phyloP scores from a whole-genome alignment of 73 alveolate genomes.

The Blepharisma japonicum region DNA sequence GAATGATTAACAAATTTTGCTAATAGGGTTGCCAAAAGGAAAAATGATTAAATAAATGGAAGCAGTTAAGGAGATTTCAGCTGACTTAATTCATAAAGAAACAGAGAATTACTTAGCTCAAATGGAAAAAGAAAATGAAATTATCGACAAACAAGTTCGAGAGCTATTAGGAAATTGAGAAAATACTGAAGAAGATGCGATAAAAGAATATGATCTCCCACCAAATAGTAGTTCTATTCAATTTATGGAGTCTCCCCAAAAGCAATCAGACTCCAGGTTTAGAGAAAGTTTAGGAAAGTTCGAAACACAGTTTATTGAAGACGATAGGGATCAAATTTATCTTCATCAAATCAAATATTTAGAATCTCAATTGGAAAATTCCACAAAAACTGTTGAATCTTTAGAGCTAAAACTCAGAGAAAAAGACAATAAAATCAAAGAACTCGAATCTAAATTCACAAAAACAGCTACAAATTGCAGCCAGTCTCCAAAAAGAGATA shows the following conservation, averaged over 20 bases:
- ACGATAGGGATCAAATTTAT: slow-evolving; percentile 3
- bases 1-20: too few relatives aligned
- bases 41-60: too few relatives aligned
- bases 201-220: slow-evolving; percentile 26
- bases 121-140: slow-evolving; percentile 24
- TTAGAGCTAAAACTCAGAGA: neutral
- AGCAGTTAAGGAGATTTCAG: too few relatives aligned
- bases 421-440: neutral
- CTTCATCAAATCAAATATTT: slow-evolving; percentile 10
- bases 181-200: slow-evolving; percentile 8
- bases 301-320: neutral
- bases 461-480: slow-evolving; percentile 2
- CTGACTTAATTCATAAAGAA: neutral
- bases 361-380: neutral
- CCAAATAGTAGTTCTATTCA: too few relatives aligned
- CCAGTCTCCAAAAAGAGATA: slow-evolving; percentile 16
- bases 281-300: neutral
- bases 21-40: too few relatives aligned
- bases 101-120: slow-evolving; percentile 12
- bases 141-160: slow-evolving; percentile 8
- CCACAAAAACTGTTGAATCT: neutral
- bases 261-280: neutral
- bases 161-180: neutral
- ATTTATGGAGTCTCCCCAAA: too few relatives aligned
- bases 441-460: neutral